Evolutionary conservation across 208 protist species (phyloP).

Genomic region (Willaertia magna): DNA sequence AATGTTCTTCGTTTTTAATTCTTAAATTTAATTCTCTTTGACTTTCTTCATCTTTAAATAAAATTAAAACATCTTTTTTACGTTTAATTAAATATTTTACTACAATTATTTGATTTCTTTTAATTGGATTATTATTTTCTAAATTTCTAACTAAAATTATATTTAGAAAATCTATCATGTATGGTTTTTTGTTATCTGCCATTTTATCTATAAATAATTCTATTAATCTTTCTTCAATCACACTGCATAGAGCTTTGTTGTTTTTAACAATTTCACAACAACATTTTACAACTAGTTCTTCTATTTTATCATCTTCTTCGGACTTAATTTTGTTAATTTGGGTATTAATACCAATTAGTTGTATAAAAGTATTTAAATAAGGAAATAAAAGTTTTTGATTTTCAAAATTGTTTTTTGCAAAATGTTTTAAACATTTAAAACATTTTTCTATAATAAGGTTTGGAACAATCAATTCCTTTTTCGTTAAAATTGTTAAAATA

Average conservation of each 20-base stretch:
- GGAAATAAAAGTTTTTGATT: not conserved
- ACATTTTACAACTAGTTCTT: not conserved
- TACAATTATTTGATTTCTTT: not conserved
- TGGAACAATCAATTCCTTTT: not conserved
- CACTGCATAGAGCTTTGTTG: not conserved
- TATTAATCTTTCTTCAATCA: not conserved
- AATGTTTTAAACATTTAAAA: not conserved
- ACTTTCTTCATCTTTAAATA: constrained; percentile 8
- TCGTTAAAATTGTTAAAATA: not conserved
- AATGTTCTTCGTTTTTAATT: not conserved
- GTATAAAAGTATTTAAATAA: not conserved
- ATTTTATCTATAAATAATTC: not conserved
- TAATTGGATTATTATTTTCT: not conserved
- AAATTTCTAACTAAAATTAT: not conserved
- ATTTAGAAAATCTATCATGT: not conserved
- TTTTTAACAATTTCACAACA: not conserved
- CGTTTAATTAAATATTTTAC: not conserved
- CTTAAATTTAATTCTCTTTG: not conserved
- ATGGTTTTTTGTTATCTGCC: not conserved
- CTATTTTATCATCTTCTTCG: not conserved
- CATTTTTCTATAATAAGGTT: not conserved
- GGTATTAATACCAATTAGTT: not conserved
- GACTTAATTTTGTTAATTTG: no score
- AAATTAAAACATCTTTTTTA: not conserved
- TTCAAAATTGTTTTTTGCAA: not conserved